These are phyloP conservation scores for Diaporthe sp. DNA, from an alignment of 2,329 filamentous ascomycete genomes.

Conservation along the genomic window DNA sequence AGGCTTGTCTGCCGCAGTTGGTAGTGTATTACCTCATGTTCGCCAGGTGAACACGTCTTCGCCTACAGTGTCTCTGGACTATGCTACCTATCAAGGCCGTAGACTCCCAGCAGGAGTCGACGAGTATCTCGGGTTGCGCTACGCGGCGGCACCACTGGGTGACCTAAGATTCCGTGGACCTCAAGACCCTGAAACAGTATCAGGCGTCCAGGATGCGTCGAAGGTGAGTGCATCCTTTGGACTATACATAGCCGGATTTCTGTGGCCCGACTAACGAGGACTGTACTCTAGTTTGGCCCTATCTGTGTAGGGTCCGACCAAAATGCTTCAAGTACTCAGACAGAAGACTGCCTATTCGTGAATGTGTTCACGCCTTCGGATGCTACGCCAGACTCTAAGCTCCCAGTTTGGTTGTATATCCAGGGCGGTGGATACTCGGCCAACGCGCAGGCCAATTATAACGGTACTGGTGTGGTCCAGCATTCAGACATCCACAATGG, in stretches of 20 bases:
- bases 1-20: background rate
- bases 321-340: slow-evolving; percentile 47
- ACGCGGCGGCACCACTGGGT: slow-evolving; percentile 77
- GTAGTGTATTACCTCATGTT: background rate
- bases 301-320: slow-evolving; percentile 54
- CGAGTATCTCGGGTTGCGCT: slow-evolving; percentile 82
- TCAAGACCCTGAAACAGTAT: slow-evolving; percentile 64
- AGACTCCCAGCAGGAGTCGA: slow-evolving; percentile 68
- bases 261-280: background rate
- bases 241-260: background rate
- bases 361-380: slow-evolving; percentile 59
- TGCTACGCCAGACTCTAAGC: slow-evolving; percentile 54
- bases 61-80: slow-evolving; percentile 71
- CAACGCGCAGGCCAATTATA: slow-evolving; percentile 64
- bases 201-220: slow-evolving; percentile 65
- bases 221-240: slow-evolving; percentile 53
- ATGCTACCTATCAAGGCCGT: slow-evolving; percentile 74
- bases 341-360: slow-evolving; percentile 56
- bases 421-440: slow-evolving; percentile 61
- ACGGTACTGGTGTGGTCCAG: slow-evolving; percentile 60
- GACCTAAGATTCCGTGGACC: slow-evolving; percentile 76
- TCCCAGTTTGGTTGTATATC: slow-evolving; percentile 68
- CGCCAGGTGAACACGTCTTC: background rate
- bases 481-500: slow-evolving; percentile 64
- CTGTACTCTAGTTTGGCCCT: slow-evolving; percentile 53